Base-by-base conservation (phyloP, 2,329 filamentous ascomycete genomes). In the Diaporthe sp. region DNA sequence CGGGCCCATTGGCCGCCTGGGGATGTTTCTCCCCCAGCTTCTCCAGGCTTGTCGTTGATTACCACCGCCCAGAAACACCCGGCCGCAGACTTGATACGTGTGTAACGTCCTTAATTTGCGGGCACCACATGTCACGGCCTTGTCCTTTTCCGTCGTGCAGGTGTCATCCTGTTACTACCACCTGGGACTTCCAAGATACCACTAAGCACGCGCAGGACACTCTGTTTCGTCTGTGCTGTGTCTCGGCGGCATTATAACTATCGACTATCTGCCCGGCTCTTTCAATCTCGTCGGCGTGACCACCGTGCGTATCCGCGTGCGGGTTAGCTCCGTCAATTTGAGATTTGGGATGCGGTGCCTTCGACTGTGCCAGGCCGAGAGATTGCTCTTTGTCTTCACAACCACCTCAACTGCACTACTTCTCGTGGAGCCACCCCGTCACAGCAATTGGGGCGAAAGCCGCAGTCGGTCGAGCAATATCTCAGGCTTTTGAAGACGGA, bases 31-130 rank as follows among this genome's bases (percentile, higher is more conserved):
- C 39, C 55, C 70, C 57, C 70, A 61, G 51, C 71, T 55, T 63
- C 57, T 49, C 42, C 39, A 58, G 31, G 55, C 61, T 34, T 22
- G 63, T 51, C 31, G 37, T 25, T 49, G 39, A 37, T 51, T 25
- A 61, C 34, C 55, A 53, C 47, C 39, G 57, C 28, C 42, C 49
- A 71, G 44, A 71, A 74, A 71, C 73, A 74, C 42, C 63, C 39
- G 44, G 31, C 31, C 60, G 12, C 55, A 13, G 22, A 3, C 25
- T 44, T 55, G 25, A 55, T 34, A 58, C 68, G 25, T 75, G 73
- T 65, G 73, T 42, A 47, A 75, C 73, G 7, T 72, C 65, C 73
- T 74, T 70, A 71, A 75, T 75, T 51, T 71, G 65, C 73, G 51
- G 65, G n/a, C 44, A 44, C 20, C 60, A 13, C 25, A 25, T 44